Evolutionary conservation across 805 yeast genomes (phyloP).

Genomic region (Suhomyces sp.): DNA sequence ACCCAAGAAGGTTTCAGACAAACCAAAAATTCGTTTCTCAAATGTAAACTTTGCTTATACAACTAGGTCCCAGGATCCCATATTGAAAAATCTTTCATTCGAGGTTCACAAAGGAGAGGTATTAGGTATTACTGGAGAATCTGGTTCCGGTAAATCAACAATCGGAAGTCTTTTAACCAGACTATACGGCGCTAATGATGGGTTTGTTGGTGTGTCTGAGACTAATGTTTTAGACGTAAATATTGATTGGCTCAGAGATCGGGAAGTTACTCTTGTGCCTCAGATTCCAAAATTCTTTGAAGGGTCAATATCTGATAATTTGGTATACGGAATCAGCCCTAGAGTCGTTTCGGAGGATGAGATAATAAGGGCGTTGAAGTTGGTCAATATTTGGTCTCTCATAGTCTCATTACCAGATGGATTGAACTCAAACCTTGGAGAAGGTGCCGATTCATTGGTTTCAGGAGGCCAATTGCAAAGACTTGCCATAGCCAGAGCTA

Average conservation of each 20-base stretch:
- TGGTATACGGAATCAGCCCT: conserved; percentile 54
- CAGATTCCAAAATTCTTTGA: conserved; percentile 73
- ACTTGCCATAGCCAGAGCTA: conserved; percentile 78
- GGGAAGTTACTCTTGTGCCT: conserved; percentile 64
- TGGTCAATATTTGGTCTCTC: conserved; percentile 55
- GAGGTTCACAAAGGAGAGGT: conserved; percentile 46
- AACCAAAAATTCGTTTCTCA: conserved; percentile 37
- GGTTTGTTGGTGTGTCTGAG: conserved; percentile 46
- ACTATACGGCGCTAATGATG: conserved; percentile 44
- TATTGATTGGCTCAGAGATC: conserved; percentile 47
- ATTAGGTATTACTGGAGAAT: conserved; percentile 74
- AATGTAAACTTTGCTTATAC: conserved; percentile 54
- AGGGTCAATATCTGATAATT: conserved; percentile 71
- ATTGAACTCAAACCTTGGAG: conserved; percentile 58
- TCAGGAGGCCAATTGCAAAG: conserved; percentile 95
- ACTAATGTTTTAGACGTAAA: conserved; percentile 48
- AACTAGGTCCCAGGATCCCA: conserved; percentile 18
- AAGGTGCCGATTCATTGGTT: conserved; percentile 42
- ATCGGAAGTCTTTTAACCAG: conserved; percentile 55
- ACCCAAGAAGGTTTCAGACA: conserved; percentile 19
- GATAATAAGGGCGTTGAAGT: conserved; percentile 39
- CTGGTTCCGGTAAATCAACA: conserved; percentile 94
- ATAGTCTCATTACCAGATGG: conserved; percentile 56
- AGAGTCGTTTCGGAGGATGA: conserved; percentile 22
- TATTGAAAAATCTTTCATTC: conserved; percentile 46